These are phyloP conservation scores for Knufia petricola DNA, from an alignment of 2,329 filamentous ascomycete genomes.

Conservation along the genomic window DNA sequence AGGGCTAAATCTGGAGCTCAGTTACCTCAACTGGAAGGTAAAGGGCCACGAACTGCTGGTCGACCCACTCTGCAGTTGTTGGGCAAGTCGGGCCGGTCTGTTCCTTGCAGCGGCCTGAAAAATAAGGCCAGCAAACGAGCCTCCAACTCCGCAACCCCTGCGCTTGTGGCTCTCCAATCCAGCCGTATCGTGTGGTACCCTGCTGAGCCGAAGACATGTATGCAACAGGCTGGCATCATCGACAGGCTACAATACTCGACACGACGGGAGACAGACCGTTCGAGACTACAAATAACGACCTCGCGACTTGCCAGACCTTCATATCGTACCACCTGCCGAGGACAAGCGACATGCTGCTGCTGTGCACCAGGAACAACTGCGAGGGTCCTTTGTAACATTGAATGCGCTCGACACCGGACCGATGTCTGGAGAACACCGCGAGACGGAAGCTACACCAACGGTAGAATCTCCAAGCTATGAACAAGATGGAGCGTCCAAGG, in stretches of 20 bases:
- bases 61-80: not conserved
- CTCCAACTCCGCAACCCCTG: not conserved
- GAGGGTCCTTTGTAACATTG: constrained; percentile 1
- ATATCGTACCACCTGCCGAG: not conserved
- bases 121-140: no score
- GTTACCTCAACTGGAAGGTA: not conserved
- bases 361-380: not conserved
- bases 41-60: not conserved
- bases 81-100: not conserved
- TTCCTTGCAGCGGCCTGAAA: no score
- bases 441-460: constrained; percentile 12
- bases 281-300: not conserved
- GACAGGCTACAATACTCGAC: not conserved
- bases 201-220: not conserved
- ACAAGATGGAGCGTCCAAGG: constrained; percentile 12
- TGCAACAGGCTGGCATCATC: not conserved
- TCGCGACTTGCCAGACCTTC: not conserved
- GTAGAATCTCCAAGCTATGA: constrained; percentile 10
- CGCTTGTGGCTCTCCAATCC: not conserved
- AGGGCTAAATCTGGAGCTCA: constrained; percentile 6
- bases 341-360: not conserved
- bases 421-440: constrained; percentile 20
- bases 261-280: not conserved
- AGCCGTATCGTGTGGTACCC: not conserved
- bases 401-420: constrained; percentile 11